Conservation (phyloP, 257 asterid genomes). For the Nicotiana otophora region DNA sequence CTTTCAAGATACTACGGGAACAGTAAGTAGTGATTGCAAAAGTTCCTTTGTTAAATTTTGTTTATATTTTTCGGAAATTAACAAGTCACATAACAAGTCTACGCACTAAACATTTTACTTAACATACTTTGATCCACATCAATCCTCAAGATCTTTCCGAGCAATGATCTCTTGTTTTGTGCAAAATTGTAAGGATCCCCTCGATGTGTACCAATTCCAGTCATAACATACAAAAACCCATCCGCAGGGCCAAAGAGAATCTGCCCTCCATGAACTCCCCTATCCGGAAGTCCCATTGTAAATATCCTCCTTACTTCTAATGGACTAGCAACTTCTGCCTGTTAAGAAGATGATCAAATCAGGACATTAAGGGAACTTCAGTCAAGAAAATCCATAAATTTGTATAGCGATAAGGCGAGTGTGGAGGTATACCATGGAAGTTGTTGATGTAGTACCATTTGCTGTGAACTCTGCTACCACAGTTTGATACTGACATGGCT, state of each 20-base stretch:
- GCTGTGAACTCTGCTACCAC: conserved; percentile 73
- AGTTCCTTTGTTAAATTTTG: background rate
- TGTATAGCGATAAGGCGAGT: background rate
- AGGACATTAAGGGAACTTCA: background rate
- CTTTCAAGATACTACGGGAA: background rate
- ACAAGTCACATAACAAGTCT: background rate
- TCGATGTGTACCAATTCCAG: conserved; percentile 78
- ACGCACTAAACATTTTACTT: background rate
- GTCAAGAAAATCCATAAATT: background rate
- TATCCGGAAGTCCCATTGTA: conserved; percentile 86
- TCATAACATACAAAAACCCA: conserved; percentile 83
- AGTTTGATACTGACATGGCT: conserved; percentile 71
- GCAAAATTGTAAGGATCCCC: conserved; percentile 83
- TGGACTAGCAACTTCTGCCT: conserved; percentile 63
- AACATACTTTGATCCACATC: conserved; percentile 57
- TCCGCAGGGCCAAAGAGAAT: conserved; percentile 88
- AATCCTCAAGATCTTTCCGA: conserved; percentile 88
- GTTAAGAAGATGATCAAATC: conserved; percentile 4
- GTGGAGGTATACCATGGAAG: conserved; percentile 41
- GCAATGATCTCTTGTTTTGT: conserved; percentile 85
- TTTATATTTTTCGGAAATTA: background rate
- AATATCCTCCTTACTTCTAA: conserved; percentile 72
- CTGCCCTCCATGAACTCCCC: conserved; percentile 74
- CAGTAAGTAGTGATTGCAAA: background rate
- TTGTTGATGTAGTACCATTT: conserved; percentile 48